Conservation (phyloP, 805 yeast genomes). For the Metahyphopichia silvanorum region DNA sequence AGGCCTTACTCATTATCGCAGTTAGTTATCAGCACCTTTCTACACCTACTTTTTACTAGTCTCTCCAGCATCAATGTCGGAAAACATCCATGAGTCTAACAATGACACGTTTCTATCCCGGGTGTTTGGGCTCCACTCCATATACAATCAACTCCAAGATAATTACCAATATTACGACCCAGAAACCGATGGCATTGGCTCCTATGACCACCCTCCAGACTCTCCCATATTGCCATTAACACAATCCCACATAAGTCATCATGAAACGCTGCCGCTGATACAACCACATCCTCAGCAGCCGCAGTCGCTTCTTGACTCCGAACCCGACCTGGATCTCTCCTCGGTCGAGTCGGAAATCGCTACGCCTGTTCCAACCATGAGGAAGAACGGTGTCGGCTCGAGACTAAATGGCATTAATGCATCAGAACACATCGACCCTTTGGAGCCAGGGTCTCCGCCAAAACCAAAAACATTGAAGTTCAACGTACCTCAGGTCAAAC, state of each 20-base stretch:
- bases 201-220: not conserved
- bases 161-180: constrained; percentile 38
- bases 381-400: constrained; percentile 1
- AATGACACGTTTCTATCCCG: constrained; percentile 60
- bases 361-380: constrained; percentile 8
- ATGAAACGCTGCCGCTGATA: constrained; percentile 1
- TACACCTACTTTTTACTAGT: too few relatives aligned
- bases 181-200: constrained; percentile 10
- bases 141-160: constrained; percentile 39
- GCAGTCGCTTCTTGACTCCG: constrained; percentile 23
- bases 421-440: not conserved
- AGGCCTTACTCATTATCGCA: too few relatives aligned
- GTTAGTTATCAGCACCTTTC: too few relatives aligned
- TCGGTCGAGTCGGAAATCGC: constrained; percentile 12
- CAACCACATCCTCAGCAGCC: not conserved
- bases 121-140: constrained; percentile 54
- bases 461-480: constrained; percentile 9
- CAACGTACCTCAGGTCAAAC: constrained; percentile 6
- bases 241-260: constrained; percentile 1
- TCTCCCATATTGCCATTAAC: not conserved
- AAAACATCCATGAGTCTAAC: too few relatives aligned
- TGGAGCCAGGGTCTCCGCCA: constrained; percentile 2
- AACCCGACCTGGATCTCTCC: constrained; percentile 33
- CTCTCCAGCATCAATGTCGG: constrained; percentile 8
- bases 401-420: not conserved